Conservation (phyloP, 805 yeast genomes). For the Zygoascus tannicola region DNA sequence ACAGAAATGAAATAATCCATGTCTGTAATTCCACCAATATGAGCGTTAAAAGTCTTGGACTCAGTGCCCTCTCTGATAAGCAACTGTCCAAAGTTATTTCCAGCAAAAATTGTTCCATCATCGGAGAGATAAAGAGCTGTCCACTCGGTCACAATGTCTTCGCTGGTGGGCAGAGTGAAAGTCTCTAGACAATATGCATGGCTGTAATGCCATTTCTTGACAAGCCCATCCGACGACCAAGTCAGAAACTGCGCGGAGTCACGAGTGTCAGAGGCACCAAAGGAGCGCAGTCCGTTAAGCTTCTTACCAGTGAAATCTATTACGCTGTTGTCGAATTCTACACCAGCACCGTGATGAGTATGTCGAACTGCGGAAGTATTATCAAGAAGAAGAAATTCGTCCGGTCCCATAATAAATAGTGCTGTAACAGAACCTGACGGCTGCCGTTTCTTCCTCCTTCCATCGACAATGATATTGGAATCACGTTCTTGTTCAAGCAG, state of each 20-base stretch:
- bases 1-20: constrained; percentile 8
- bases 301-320: neutral
- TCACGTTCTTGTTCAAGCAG: neutral
- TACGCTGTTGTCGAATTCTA: neutral
- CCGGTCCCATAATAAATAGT: neutral
- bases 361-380: neutral
- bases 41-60: constrained; percentile 10
- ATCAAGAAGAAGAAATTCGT: constrained; percentile 2
- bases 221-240: constrained; percentile 17
- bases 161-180: neutral
- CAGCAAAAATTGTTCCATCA: neutral
- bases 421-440: neutral
- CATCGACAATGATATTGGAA: neutral
- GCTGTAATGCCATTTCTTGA: constrained; percentile 7
- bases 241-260: constrained; percentile 8
- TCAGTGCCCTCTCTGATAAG: neutral
- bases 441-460: neutral
- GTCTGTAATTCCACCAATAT: constrained; percentile 16
- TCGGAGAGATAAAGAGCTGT: neutral
- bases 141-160: neutral
- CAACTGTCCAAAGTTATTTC: neutral
- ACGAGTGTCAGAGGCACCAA: neutral
- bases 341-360: neutral
- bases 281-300: neutral
- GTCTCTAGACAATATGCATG: neutral